A percentile compares a stretch with the other conserved stretches of the same genome.
Conservation (phyloP, 2,329 filamentous ascomycete genomes). For the Xylariaceae sp. region DNA sequence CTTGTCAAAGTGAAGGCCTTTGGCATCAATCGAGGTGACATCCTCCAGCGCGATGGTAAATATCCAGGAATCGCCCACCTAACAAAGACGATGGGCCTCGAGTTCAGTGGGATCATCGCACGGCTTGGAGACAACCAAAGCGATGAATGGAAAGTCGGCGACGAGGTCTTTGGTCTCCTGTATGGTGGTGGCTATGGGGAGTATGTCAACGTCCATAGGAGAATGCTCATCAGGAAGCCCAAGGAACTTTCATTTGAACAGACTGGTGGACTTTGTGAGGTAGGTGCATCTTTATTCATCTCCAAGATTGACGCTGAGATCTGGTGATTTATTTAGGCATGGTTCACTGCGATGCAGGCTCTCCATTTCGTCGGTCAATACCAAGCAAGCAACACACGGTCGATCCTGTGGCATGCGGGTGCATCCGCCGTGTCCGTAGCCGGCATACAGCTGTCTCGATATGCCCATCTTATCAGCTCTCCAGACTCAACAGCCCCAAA, state of each 20-base stretch:
- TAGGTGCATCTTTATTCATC: not conserved
- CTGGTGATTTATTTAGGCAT: not conserved
- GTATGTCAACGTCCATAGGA: conserved; percentile 2
- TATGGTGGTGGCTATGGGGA: conserved; percentile 3
- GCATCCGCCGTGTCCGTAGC: conserved; percentile 4
- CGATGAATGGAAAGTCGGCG: conserved; percentile 4
- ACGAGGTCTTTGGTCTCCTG: conserved; percentile 4
- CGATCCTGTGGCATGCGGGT: conserved; percentile 1
- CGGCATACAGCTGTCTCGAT: conserved; percentile 1
- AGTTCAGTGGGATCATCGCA: conserved; percentile 1
- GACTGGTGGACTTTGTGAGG: conserved; percentile 3
- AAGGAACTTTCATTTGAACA: conserved; percentile 6
- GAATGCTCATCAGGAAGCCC: conserved; percentile 5
- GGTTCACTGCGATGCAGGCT: conserved; percentile 6
- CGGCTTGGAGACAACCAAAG: not conserved
- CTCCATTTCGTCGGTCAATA: conserved; percentile 4
- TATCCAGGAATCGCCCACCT: conserved; percentile 2
- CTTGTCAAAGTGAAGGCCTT: conserved; percentile 4
- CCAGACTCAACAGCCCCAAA: not conserved
- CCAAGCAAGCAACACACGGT: not conserved
- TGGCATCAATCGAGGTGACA: conserved; percentile 2
- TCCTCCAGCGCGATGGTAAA: conserved; percentile 3
- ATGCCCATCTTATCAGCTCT: not conserved
- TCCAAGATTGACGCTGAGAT: not conserved
- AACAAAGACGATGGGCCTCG: conserved; percentile 1